These are phyloP conservation scores for Podosphaera fusca DNA, from an alignment of 2,329 filamentous ascomycete species.

Conservation along the genomic window DNA sequence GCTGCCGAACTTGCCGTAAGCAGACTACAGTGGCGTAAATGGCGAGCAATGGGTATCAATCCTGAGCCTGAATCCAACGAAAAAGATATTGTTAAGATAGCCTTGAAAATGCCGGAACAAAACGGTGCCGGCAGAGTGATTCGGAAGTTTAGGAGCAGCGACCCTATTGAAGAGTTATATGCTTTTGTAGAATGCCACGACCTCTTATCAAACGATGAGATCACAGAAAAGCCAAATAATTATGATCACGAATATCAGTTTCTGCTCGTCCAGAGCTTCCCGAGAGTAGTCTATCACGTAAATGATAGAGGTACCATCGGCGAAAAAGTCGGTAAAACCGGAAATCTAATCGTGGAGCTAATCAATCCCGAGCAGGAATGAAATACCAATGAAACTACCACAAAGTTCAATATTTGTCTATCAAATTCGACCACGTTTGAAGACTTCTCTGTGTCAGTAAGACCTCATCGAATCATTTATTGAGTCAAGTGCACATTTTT, in stretches of 20 bases:
- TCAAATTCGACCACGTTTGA: no score
- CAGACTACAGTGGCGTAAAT: slow-evolving; percentile 48
- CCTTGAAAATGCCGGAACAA: slow-evolving; percentile 38
- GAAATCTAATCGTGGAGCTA: slow-evolving; percentile 71
- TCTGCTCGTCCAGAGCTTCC: slow-evolving; percentile 63
- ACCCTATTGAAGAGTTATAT: slow-evolving; percentile 69
- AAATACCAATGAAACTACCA: no score
- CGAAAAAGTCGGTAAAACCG: slow-evolving; percentile 56
- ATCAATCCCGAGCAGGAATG: slow-evolving; percentile 26
- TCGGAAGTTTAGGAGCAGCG: slow-evolving; percentile 45
- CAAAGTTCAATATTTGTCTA: no score
- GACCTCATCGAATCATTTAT: no score
- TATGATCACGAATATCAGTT: slow-evolving; percentile 77
- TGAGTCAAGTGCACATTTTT: no score
- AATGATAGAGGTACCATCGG: slow-evolving; percentile 41
- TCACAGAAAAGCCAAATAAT: slow-evolving; percentile 27
- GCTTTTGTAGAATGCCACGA: slow-evolving; percentile 89
- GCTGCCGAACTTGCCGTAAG: slow-evolving; percentile 26
- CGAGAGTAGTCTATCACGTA: slow-evolving; percentile 56
- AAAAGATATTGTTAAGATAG: slow-evolving; percentile 50
- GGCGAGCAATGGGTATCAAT: slow-evolving; percentile 46
- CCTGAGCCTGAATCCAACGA: slow-evolving; percentile 41
- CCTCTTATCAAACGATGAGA: slow-evolving; percentile 22
- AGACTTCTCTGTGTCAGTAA: no score
- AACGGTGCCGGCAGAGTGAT: slow-evolving; percentile 43